phyloP scores from a whole-genome alignment of 108 stramenopile genomes.

The Fragilariopsis cylindrus region DNA sequence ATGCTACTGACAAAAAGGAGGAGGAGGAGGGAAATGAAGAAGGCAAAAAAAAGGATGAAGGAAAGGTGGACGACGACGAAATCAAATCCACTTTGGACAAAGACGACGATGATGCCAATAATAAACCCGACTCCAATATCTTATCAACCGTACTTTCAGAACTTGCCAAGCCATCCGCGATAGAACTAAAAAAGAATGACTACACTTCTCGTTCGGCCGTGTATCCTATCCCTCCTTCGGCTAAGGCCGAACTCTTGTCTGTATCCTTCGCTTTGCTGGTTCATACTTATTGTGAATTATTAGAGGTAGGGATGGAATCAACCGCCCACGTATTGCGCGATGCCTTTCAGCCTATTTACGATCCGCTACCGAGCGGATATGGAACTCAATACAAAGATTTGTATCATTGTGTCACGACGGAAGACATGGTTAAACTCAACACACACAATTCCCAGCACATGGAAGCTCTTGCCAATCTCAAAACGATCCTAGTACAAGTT shows the following conservation, averaged over 20 bases:
- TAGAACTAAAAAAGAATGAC: background rate
- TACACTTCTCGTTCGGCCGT: background rate
- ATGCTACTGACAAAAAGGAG: background rate
- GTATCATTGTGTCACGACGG: slow-evolving; percentile 59
- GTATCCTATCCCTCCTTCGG: slow-evolving; percentile 56
- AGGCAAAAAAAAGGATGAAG: background rate
- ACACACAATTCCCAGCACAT: slow-evolving; percentile 56
- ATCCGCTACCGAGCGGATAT: slow-evolving; percentile 48
- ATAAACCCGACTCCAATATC: background rate
- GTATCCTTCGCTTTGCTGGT: slow-evolving; percentile 85
- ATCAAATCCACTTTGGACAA: no score
- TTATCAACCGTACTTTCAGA: slow-evolving; percentile 26
- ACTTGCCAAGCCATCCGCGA: slow-evolving; percentile 14
- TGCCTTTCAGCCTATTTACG: slow-evolving; percentile 78
- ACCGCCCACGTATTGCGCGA: slow-evolving; percentile 70
- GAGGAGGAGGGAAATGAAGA: background rate
- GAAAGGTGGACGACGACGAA: slow-evolving; percentile 3
- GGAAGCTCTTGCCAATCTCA: slow-evolving; percentile 42
- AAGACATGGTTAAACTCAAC: slow-evolving; percentile 66
- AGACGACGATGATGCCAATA: no score
- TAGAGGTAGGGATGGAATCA: slow-evolving; percentile 77
- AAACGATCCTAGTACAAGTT: slow-evolving; percentile 44
- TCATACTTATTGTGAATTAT: slow-evolving; percentile 86
- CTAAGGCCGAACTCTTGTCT: slow-evolving; percentile 82
- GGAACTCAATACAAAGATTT: slow-evolving; percentile 64